A percentile compares a stretch with the other conserved stretches of the same genome.
Evolutionary conservation across 2,329 filamentous ascomycete genomes (phyloP).

Genomic region (Tolypocladium endophyticum): DNA sequence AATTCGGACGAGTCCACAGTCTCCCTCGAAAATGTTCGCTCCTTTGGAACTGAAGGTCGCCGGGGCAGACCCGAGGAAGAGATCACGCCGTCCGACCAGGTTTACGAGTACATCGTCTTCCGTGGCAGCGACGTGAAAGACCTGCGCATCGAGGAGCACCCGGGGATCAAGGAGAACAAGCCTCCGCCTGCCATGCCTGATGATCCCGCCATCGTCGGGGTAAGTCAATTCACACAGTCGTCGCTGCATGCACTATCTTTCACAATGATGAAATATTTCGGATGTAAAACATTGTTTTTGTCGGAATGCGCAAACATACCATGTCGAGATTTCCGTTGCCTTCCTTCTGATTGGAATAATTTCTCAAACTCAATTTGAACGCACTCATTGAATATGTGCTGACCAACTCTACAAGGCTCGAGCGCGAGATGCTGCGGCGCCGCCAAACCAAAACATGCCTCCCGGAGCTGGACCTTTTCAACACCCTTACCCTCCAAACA

Average conservation of each 20-base stretch:
- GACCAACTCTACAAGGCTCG: constrained; percentile 25
- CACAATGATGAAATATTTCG: constrained; percentile 87
- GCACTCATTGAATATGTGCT: constrained; percentile 15
- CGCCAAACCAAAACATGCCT: constrained; percentile 18
- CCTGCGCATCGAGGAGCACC: constrained; percentile 79
- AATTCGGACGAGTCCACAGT: constrained; percentile 96
- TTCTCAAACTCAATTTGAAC: not conserved
- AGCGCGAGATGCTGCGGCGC: constrained; percentile 23
- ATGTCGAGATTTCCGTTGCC: constrained; percentile 99
- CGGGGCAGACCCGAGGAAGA: constrained; percentile 69
- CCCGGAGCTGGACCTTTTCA: constrained; percentile 29
- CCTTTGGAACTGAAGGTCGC: constrained; percentile 88
- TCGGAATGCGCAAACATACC: constrained; percentile 86
- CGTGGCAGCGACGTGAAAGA: constrained; percentile 98
- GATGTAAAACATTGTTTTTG: constrained; percentile 75
- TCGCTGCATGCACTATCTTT: constrained; percentile 12
- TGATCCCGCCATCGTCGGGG: constrained; percentile 92
- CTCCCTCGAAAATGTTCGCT: constrained; percentile 90
- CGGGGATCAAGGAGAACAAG: constrained; percentile 62
- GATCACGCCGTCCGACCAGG: constrained; percentile 70
- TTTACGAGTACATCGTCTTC: constrained; percentile 99
- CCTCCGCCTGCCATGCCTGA: constrained; percentile 72
- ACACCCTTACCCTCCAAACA: constrained; percentile 32
- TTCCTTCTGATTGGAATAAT: constrained; percentile 78
- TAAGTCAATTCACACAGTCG: constrained; percentile 48